Base-by-base conservation (phyloP, 352 stramenopile species). In the Pythium utonaiense region DNA sequence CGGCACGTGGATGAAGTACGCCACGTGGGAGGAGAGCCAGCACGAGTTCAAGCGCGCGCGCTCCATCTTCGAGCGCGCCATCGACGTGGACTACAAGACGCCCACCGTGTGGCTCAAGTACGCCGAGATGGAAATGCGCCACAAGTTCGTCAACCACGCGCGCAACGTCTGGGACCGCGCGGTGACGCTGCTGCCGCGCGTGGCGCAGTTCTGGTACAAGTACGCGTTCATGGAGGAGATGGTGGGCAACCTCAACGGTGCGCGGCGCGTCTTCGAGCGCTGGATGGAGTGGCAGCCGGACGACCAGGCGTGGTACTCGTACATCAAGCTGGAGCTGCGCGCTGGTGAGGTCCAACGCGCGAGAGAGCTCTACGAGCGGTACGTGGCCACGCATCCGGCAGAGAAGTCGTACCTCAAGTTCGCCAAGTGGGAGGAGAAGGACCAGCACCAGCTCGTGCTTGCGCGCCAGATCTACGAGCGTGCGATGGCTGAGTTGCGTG, bases 181-280 rank as follows among this genome's bases (percentile, higher is more conserved):
- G 1, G 91, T 99, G 5, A 96, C 95, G 61, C 62, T 99, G 21
- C 78, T 99, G 33, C 98, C 98, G 3, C 82, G 98, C 14, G 84
- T 99, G 6, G 91, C 98, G 57, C 96, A 98, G 82, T 94, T 99
- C 52, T 99, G 98, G 98, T 99, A 99, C 89, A 99, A 99, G 74
- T 99, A 99, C 71, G 94, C 95, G 33, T 99, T 99, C 75, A 98
- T 99, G 92, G 97, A 99, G 80, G 97, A 99, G 77, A 98, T 99
- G 89, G 77, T 99, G 47, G 95, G 96, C 55, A 97, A 99, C 63
- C 73, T 98, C 19, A 83, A 89, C 57, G 96, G 93, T 55, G 97
- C 93, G 51, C 79, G 97, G 6, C 83, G 87, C 1, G 87, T 99
- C 3, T 99, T 99, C 74, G 96, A 99, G 77, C 82, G 97, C 56